Percentiles rank a stretch among this genome's conserved stretches.
Conservation (phyloP, 148 eudicot species). For the Simmondsia chinensis region DNA sequence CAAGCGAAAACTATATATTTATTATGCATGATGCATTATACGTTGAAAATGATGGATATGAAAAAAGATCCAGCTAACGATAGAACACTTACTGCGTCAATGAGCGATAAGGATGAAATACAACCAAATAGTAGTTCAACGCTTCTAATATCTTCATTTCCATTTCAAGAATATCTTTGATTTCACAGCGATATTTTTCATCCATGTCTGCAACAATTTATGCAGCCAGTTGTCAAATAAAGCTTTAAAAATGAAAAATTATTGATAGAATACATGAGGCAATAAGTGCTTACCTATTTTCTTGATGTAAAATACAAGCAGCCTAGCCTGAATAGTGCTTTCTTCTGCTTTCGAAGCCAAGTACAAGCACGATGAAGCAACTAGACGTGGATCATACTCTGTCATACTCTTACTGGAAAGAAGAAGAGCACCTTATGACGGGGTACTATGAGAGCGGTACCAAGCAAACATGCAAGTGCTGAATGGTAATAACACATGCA, state of each 20-base stretch:
- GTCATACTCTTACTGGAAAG: conserved; percentile 67
- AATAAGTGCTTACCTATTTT: conserved; percentile 52
- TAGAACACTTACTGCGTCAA: conserved; percentile 61
- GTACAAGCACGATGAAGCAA: conserved; percentile 90
- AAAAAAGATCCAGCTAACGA: no score
- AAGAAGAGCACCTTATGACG: background rate
- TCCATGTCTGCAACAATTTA: conserved; percentile 49
- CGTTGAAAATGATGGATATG: background rate
- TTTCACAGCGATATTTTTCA: conserved; percentile 78
- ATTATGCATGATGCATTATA: background rate
- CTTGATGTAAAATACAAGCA: conserved; percentile 80
- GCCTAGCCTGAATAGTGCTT: conserved; percentile 95
- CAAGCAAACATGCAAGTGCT: no score
- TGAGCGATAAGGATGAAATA: conserved; percentile 92
- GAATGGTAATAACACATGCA: no score
- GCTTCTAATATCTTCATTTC: conserved; percentile 99
- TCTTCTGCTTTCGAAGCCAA: conserved; percentile 99
- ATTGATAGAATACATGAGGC: conserved; percentile 1
- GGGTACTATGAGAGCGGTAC: no score
- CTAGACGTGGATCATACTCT: conserved; percentile 87
- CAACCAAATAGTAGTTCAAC: conserved; percentile 78
- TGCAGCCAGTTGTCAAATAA: conserved; percentile 12
- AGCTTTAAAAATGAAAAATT: background rate
- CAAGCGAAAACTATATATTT: background rate
- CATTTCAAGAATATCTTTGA: conserved; percentile 98